These are phyloP conservation scores for Amaranthus hypochondriacus DNA, from an alignment of 148 eudicot genomes.

Conservation along the genomic window DNA sequence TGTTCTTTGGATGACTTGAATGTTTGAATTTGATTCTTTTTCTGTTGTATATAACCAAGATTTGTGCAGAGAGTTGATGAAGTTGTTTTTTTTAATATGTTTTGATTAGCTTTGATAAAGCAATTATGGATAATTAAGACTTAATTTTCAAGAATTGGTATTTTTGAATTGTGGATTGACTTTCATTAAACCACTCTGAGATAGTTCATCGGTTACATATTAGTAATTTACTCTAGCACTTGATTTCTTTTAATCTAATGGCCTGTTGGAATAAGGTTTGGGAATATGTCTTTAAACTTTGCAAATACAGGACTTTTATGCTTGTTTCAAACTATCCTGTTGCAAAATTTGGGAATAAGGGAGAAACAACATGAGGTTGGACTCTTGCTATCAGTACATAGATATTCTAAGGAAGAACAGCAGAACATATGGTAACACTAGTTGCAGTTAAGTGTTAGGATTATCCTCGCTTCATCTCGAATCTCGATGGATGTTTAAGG, in stretches of 20 bases:
- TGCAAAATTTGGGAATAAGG: not conserved
- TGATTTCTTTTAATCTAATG: not conserved
- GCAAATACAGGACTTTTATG: not conserved
- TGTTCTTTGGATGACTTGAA: conserved; percentile 5
- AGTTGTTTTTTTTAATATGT: not conserved
- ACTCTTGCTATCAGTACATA: not conserved
- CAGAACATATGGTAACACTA: not conserved
- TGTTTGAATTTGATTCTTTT: not conserved
- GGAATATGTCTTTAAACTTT: not conserved
- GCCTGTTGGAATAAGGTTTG: not conserved
- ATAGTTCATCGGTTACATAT: not conserved
- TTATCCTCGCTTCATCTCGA: not conserved
- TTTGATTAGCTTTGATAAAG: not conserved
- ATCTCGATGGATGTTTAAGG: not conserved
- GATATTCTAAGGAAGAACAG: not conserved
- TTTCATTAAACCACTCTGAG: not conserved
- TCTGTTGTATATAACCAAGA: conserved; percentile 2
- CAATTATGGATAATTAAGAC: not conserved
- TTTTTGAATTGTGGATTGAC: not conserved
- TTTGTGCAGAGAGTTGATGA: not conserved
- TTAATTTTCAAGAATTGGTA: not conserved
- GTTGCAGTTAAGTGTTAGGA: not conserved
- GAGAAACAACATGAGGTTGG: conserved; percentile 8
- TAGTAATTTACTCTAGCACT: not conserved
- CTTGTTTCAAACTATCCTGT: conserved; percentile 6